phyloP scores from a whole-genome alignment of 2,329 filamentous ascomycete genomes.

The Eutypa lata region DNA sequence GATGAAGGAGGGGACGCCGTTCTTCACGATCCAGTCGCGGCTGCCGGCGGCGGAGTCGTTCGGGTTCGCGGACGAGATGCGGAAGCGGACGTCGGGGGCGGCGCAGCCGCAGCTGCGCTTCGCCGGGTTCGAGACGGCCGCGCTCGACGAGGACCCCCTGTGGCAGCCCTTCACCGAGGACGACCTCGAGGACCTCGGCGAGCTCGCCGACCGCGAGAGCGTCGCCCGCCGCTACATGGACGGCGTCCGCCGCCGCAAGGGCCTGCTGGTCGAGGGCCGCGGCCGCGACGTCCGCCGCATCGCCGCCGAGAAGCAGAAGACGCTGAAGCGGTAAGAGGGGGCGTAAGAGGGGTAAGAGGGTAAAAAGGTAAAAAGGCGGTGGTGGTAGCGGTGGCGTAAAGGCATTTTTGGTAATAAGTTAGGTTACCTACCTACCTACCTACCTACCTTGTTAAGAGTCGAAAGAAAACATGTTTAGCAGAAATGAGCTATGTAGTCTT shows the following conservation, averaged over 20 bases:
- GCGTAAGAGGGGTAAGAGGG: no score
- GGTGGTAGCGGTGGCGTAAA: no score
- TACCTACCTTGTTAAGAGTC: no score
- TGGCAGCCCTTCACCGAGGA: slow-evolving; percentile 98
- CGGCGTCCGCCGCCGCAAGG: slow-evolving; percentile 80
- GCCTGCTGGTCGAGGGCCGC: slow-evolving; percentile 75
- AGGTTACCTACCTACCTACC: no score
- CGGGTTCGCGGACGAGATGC: slow-evolving; percentile 93
- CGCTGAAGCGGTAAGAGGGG: slow-evolving; percentile 52
- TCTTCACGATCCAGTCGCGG: slow-evolving; percentile 87
- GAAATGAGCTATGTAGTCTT: no score
- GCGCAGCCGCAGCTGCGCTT: slow-evolving; percentile 93
- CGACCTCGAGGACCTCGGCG: slow-evolving; percentile 91
- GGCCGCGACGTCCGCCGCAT: slow-evolving; percentile 72
- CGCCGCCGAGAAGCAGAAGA: slow-evolving; percentile 90
- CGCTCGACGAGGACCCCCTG: slow-evolving; percentile 92
- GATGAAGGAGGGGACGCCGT: slow-evolving; percentile 92
- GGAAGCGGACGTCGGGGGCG: slow-evolving; percentile 86
- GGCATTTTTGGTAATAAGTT: no score
- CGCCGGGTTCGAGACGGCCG: slow-evolving; percentile 85
- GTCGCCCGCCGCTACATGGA: slow-evolving; percentile 97
- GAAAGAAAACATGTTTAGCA: no score
- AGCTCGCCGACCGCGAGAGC: slow-evolving; percentile 90
- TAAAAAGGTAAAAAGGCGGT: no score
- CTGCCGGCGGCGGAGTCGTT: slow-evolving; percentile 94